These are phyloP conservation scores for Tolypocladium amazonense DNA, from an alignment of 2,329 filamentous ascomycete species.

Conservation along the genomic window DNA sequence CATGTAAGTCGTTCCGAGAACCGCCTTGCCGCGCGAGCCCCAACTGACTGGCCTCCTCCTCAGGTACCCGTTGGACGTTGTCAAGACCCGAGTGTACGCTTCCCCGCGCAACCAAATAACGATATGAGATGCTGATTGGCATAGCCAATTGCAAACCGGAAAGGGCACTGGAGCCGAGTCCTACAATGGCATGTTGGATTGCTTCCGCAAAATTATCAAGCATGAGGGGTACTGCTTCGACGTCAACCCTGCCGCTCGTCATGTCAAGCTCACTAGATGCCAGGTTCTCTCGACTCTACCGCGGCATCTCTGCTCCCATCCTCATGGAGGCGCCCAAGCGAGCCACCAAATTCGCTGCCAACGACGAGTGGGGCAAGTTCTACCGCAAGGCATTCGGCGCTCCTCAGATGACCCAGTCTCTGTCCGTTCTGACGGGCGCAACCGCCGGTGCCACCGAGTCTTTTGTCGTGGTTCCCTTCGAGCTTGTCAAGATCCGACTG, in stretches of 20 bases:
- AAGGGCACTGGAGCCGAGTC: slow-evolving; percentile 62
- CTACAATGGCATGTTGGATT: slow-evolving; percentile 97
- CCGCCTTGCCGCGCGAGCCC: not conserved
- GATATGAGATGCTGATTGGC: slow-evolving; percentile 11
- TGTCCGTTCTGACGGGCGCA: slow-evolving; percentile 88
- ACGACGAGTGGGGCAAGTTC: slow-evolving; percentile 95
- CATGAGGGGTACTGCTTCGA: slow-evolving; percentile 66
- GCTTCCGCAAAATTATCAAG: slow-evolving; percentile 92
- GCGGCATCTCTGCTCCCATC: slow-evolving; percentile 90
- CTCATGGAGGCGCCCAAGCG: slow-evolving; percentile 93
- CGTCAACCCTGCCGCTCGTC: not conserved
- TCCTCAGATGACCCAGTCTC: slow-evolving; percentile 78
- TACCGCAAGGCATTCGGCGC: slow-evolving; percentile 82
- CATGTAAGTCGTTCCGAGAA: slow-evolving; percentile 48
- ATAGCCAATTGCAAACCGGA: slow-evolving; percentile 77
- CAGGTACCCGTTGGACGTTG: slow-evolving; percentile 97
- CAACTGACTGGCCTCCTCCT: slow-evolving; percentile 8
- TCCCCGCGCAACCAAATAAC: slow-evolving; percentile 3
- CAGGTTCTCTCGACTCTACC: slow-evolving; percentile 83
- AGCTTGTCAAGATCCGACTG: slow-evolving; percentile 95
- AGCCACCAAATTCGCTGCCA: slow-evolving; percentile 97
- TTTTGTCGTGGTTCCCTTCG: slow-evolving; percentile 96
- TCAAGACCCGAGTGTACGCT: slow-evolving; percentile 91
- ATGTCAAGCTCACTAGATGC: slow-evolving; percentile 9
- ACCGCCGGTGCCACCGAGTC: slow-evolving; percentile 91